A percentile compares a stretch with the other conserved stretches of the same genome.
phyloP scores from a whole-genome alignment of 257 asterid species.

The Sherardia arvensis region DNA sequence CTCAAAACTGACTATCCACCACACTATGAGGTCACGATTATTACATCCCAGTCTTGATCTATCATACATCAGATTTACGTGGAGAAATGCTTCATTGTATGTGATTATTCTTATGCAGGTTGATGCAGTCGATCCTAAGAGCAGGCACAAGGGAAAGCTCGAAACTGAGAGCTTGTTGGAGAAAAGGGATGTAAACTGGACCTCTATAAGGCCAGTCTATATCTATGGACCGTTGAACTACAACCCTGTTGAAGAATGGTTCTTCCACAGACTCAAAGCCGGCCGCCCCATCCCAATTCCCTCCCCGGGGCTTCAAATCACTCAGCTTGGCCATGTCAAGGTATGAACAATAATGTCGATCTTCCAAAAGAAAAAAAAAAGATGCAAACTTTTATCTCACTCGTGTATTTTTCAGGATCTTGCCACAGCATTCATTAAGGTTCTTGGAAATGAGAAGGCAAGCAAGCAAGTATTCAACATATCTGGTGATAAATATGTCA shows the following conservation, averaged over 20 bases:
- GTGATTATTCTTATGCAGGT: conserved; percentile 20
- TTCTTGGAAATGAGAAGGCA: conserved; percentile 91
- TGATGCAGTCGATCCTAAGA: conserved; percentile 96
- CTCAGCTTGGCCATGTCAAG: conserved; percentile 99
- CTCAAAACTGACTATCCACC: conserved; percentile 67
- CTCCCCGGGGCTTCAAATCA: conserved; percentile 75
- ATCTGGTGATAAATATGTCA: conserved; percentile 85
- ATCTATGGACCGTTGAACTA: conserved; percentile 93
- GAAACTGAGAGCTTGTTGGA: conserved; percentile 82
- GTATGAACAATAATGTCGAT: conserved; percentile 20
- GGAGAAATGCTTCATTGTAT: too few relatives aligned
- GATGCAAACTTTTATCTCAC: too few relatives aligned
- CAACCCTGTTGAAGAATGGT: conserved; percentile 98
- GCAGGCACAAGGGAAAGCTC: conserved; percentile 98
- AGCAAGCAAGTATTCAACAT: conserved; percentile 86
- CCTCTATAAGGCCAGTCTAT: conserved; percentile 89
- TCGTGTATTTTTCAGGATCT: conserved; percentile 54
- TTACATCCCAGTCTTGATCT: not conserved
- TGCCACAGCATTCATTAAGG: conserved; percentile 70
- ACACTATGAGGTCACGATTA: conserved; percentile 53
- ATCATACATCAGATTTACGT: not conserved
- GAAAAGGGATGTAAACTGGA: conserved; percentile 74
- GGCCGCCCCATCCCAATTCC: conserved; percentile 97
- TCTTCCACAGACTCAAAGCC: conserved; percentile 94
- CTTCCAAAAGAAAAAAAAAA: not conserved